Evolutionary conservation across 441 rosid genomes (phyloP).

Genomic region (Mallotus repandus): DNA sequence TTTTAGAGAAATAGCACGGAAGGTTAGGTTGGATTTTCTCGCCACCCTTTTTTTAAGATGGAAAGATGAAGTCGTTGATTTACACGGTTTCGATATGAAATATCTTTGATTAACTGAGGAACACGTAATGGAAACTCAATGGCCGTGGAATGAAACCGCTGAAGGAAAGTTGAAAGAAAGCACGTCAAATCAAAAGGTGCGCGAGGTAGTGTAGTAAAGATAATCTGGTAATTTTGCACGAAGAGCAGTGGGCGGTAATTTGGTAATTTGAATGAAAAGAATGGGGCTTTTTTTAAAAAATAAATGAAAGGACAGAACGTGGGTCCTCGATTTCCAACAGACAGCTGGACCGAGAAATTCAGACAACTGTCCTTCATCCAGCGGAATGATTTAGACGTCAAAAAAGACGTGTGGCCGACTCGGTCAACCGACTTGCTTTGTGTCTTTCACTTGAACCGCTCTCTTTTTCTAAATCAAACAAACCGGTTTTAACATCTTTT

Average conservation of each 20-base stretch:
- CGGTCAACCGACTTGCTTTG: slow-evolving; percentile 18
- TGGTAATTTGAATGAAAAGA: slow-evolving; percentile 1
- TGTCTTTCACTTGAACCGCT: slow-evolving; percentile 16
- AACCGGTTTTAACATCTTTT: neutral
- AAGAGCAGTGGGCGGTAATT: neutral
- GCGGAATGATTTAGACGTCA: slow-evolving; percentile 29
- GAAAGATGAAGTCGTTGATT: no score
- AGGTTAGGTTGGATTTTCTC: no score
- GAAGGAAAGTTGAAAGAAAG: neutral
- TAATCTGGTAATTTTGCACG: no score
- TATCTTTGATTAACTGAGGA: neutral
- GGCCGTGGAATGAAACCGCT: neutral
- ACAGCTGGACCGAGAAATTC: slow-evolving; percentile 24
- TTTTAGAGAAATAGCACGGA: no score
- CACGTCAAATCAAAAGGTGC: no score
- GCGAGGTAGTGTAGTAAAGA: neutral
- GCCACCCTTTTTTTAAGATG: no score
- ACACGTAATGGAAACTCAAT: neutral
- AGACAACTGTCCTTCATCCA: slow-evolving; percentile 13
- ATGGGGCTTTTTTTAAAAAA: neutral
- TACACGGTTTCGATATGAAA: no score
- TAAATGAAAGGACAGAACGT: neutral
- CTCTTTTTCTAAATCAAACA: neutral
- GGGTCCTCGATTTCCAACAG: neutral
- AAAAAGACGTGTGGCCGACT: slow-evolving; percentile 15